These are phyloP conservation scores for Mallotus japonicus DNA, from an alignment of 441 rosid genomes.

Conservation along the genomic window DNA sequence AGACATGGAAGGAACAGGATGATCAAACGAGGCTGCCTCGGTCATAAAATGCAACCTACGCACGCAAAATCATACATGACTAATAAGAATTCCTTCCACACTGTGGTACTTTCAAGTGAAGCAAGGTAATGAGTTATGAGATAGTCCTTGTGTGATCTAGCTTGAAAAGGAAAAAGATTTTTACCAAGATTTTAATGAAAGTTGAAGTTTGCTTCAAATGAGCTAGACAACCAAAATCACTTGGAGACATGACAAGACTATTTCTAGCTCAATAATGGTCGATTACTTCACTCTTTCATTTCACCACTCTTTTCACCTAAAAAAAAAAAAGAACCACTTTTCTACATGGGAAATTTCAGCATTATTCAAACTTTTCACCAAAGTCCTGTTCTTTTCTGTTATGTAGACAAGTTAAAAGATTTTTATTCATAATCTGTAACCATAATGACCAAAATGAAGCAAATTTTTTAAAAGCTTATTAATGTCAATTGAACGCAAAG, in stretches of 20 bases:
- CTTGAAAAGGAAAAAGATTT: background rate
- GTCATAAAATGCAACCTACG: background rate
- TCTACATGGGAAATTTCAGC: background rate
- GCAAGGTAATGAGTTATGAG: background rate
- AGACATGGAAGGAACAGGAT: background rate
- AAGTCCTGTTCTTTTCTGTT: too few species aligned
- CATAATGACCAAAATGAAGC: too few species aligned
- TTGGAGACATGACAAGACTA: conserved; percentile 11
- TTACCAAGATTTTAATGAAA: background rate
- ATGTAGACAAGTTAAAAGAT: too few species aligned
- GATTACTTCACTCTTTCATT: background rate
- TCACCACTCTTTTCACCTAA: background rate
- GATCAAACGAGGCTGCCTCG: conserved; percentile 7
- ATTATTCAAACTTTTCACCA: too few species aligned
- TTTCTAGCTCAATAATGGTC: conserved; percentile 13
- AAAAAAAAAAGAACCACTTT: background rate
- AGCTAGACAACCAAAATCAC: conserved; percentile 9
- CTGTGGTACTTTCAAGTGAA: background rate
- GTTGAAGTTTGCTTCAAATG: conserved; percentile 18
- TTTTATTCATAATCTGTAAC: too few species aligned
- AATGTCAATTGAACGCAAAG: background rate
- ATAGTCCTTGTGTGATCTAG: background rate
- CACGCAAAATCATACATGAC: background rate
- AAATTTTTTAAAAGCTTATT: background rate
- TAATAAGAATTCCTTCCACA: background rate